Conservation (phyloP, 140 eudicot genomes). For the Senecio squalidus region DNA sequence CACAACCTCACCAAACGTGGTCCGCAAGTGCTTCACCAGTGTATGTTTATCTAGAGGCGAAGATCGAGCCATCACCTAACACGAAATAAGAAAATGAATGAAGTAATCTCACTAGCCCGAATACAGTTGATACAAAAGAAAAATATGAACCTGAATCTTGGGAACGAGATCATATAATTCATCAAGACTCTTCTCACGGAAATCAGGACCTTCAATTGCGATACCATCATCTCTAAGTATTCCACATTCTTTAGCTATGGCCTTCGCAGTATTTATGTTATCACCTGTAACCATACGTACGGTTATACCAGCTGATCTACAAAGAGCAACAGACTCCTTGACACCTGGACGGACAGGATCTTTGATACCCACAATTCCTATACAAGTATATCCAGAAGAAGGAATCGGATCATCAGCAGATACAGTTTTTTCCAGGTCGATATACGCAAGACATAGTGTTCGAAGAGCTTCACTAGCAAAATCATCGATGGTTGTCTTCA, state of each 20-base stretch:
- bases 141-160: conserved; percentile 60
- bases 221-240: conserved; percentile 85
- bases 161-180: conserved; percentile 73
- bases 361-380: conserved; percentile 88
- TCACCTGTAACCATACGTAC: conserved; percentile 98
- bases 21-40: conserved; percentile 79
- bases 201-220: conserved; percentile 91
- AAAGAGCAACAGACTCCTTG: conserved; percentile 83
- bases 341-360: conserved; percentile 99
- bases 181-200: conserved; percentile 70
- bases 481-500: conserved; percentile 52
- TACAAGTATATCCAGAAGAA: conserved; percentile 61
- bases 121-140: too few relatives aligned
- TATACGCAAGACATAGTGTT: conserved; percentile 78
- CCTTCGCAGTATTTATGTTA: conserved; percentile 83
- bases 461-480: conserved; percentile 89
- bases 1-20: conserved; percentile 70
- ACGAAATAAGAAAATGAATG: not conserved
- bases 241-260: conserved; percentile 94
- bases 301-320: conserved; percentile 84
- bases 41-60: conserved; percentile 90
- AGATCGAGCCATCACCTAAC: conserved; percentile 95
- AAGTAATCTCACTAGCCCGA: not conserved
- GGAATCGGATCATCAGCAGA: conserved; percentile 57
- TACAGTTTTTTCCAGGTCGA: conserved; percentile 54